Evolutionary conservation across 441 rosid genomes (phyloP), one percentile per base, ranked within the genome.

Genomic region (Theobroma grandiflorum): DNA sequence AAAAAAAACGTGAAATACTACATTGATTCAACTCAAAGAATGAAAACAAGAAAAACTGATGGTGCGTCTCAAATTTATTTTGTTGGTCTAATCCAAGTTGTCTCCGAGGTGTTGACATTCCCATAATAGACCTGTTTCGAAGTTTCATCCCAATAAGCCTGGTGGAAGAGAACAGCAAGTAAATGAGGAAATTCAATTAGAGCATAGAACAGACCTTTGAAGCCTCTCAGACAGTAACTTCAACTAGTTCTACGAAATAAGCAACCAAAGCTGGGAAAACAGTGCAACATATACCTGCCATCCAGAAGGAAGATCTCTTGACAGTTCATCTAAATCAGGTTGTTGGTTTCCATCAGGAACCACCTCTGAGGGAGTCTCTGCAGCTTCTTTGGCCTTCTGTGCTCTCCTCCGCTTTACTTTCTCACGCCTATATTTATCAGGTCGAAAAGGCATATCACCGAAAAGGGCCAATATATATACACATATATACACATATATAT

Each of bases 341-440:
- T 85, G 79, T 74, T 77, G 85, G n/a, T 84, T 86, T 77, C 78
- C 86, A 53, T 66, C 83, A 33, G 55, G 35, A 8, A 70, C 62
- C 9, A 49, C 83, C 64, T 86, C 86, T 1, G 84, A 63, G 72
- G 83, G 47, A 53, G 64, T 55, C 63, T 26, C 37, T 52, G 83
- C 84, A 7, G 85, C 82, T 86, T 84, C 91, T 77, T 86, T 83
- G 59, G 89, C 88, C 43, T 87, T 89, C 78, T 90, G 83, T 61
- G 91, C 94, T 87, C 92, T 89, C 83, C 88, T 91, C n/a, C 93
- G 88, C 89, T 95, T 97, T 67, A 95, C 98, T 84, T 93, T 86
- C 81, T 91, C 97, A 45, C 98, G 99, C 99, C 99, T 97, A 68
- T 47, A 45, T 69, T 74, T 26, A 14, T 38, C 5, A 26, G 3